Conservation (phyloP, 345 rosid genomes). For the Dimocarpus longan region DNA sequence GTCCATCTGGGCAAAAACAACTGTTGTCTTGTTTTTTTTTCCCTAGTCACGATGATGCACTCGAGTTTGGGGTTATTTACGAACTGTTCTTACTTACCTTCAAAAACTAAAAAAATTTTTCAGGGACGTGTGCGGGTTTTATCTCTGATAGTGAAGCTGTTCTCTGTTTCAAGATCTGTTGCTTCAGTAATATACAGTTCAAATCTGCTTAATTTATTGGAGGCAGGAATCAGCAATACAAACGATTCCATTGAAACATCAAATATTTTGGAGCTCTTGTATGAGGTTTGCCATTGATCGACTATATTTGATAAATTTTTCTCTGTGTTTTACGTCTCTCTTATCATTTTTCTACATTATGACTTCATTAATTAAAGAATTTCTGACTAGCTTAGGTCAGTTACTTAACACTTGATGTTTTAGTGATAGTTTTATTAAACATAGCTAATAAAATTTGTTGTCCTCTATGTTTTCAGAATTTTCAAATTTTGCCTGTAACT, state of each 20-base stretch:
- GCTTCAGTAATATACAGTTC: constrained; percentile 65
- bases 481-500: neutral
- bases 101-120: constrained; percentile 29
- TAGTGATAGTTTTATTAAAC: too few species aligned
- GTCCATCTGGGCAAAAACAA: neutral
- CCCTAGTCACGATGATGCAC: neutral
- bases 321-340: neutral
- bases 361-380: neutral
- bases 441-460: neutral
- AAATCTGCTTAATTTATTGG: constrained; percentile 72
- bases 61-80: neutral
- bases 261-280: constrained; percentile 79
- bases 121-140: constrained; percentile 85
- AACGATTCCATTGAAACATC: constrained; percentile 66
- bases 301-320: neutral
- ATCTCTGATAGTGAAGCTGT: constrained; percentile 86
- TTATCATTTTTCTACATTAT: neutral
- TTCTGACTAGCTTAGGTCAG: neutral
- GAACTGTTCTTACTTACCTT: neutral
- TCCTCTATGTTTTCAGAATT: neutral
- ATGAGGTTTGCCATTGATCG: constrained; percentile 62
- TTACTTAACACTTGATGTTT: neutral
- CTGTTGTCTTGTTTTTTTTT: neutral
- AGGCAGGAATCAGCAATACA: constrained; percentile 63
- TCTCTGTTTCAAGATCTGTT: constrained; percentile 67